A percentile compares a stretch with the other conserved stretches of the same genome.
These are phyloP conservation scores for Lichtheimia ornata DNA, from an alignment of 371 early-diverging fungal species.

Conservation along the genomic window DNA sequence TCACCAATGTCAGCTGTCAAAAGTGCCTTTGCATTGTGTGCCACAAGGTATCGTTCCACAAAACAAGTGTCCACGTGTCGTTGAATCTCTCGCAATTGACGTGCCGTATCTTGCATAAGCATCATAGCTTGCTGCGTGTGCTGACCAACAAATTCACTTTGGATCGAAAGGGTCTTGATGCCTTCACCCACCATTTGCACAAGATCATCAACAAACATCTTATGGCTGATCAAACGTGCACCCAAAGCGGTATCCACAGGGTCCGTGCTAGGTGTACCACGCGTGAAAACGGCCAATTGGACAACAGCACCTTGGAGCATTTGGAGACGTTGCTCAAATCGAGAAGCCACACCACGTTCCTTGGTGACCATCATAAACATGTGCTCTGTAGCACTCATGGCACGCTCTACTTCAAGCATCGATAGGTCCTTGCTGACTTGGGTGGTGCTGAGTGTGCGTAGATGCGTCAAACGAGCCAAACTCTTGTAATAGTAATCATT, in stretches of 20 bases:
- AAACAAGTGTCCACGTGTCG: conserved; percentile 24
- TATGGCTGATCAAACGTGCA: conserved; percentile 43
- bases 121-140: neutral
- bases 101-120: neutral
- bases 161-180: conserved; percentile 19
- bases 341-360: conserved; percentile 55
- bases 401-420: conserved; percentile 69
- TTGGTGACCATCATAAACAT: conserved; percentile 63
- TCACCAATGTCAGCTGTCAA: conserved; percentile 33
- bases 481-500: conserved; percentile 75
- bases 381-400: conserved; percentile 73
- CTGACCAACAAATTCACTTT: conserved; percentile 18
- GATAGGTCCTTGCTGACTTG: conserved; percentile 73
- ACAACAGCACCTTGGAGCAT: conserved; percentile 33
- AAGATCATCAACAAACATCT: conserved; percentile 51
- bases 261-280: conserved; percentile 11
- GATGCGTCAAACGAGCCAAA: conserved; percentile 68
- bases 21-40: conserved; percentile 28
- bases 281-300: conserved; percentile 23
- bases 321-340: conserved; percentile 30
- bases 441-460: conserved; percentile 57
- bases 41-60: conserved; percentile 39
- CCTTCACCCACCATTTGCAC: conserved; percentile 41
- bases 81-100: conserved; percentile 2
- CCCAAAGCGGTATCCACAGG: conserved; percentile 18